phyloP scores from a whole-genome alignment of 306 rosid species.

The Mimosa pudica region DNA sequence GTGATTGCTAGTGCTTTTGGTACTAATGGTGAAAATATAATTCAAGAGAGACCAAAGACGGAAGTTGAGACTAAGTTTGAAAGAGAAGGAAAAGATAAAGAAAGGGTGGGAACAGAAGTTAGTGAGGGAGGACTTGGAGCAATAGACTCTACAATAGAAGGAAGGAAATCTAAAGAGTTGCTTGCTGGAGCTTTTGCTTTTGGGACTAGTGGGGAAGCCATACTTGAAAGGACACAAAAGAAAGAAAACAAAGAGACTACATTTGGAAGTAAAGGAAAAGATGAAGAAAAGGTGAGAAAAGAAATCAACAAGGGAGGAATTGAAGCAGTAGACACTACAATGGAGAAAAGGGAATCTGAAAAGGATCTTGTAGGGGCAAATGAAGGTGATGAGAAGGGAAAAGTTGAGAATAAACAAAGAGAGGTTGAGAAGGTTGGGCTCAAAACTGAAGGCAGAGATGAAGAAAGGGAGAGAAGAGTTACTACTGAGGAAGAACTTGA shows the following conservation, averaged over 20 bases:
- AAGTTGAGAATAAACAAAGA: not conserved
- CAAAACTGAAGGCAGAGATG: not conserved
- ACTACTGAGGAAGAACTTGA: conserved; percentile 6
- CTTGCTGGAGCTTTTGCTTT: conserved; percentile 2
- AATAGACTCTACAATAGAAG: not conserved
- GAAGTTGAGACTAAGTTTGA: not conserved
- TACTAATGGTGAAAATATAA: not conserved
- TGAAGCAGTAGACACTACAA: not conserved
- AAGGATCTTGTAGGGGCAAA: not conserved
- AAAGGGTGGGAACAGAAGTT: too few species aligned
- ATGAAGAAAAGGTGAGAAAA: not conserved
- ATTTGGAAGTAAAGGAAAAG: not conserved
- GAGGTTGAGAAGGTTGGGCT: conserved; percentile 27
- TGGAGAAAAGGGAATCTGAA: conserved; percentile 19
- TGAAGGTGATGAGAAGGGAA: conserved; percentile 21
- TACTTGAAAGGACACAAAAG: too few species aligned
- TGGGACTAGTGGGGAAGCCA: conserved; percentile 18
- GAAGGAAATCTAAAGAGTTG: not conserved
- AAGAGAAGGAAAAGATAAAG: too few species aligned
- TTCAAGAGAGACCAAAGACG: not conserved
- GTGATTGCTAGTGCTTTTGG: conserved; percentile 1
- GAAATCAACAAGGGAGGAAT: not conserved
- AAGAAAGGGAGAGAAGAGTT: not conserved
- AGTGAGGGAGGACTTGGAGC: not conserved
- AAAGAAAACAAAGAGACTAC: conserved; percentile 1